Percentiles rank a stretch among this genome's conserved stretches.
Evolutionary conservation across 2,329 filamentous ascomycete genomes (phyloP).

Genomic region (Trichoderma sp.): DNA sequence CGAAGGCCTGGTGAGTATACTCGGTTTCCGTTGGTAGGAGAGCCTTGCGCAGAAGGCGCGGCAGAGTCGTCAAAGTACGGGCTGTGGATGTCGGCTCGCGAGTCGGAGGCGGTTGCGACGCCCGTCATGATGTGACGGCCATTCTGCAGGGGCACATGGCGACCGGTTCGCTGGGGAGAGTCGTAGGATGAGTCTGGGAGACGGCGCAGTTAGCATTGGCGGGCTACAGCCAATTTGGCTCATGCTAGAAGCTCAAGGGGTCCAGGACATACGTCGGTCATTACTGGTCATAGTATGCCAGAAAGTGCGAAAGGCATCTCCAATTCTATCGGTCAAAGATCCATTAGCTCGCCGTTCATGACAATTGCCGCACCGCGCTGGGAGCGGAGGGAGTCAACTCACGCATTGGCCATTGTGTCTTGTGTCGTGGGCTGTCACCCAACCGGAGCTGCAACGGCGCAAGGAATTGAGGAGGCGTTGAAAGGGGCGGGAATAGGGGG

Average conservation of each 20-base stretch:
- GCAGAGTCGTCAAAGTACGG: slow-evolving; percentile 75
- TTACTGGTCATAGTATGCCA: slow-evolving; percentile 88
- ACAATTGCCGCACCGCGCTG: slow-evolving; percentile 13
- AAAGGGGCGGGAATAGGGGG: slow-evolving; percentile 4
- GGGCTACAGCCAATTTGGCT: neutral
- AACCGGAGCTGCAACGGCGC: slow-evolving; percentile 8
- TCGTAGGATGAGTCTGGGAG: slow-evolving; percentile 82
- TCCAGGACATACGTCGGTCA: slow-evolving; percentile 61
- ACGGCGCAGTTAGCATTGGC: slow-evolving; percentile 14
- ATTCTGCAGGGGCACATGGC: slow-evolving; percentile 85
- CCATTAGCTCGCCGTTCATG: slow-evolving; percentile 19
- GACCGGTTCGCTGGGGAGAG: slow-evolving; percentile 87
- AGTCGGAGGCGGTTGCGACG: slow-evolving; percentile 86
- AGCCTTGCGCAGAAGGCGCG: slow-evolving; percentile 52
- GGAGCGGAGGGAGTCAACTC: slow-evolving; percentile 24
- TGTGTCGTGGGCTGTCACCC: slow-evolving; percentile 14
- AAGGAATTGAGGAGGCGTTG: neutral
- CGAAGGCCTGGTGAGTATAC: slow-evolving; percentile 90
- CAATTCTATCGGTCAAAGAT: slow-evolving; percentile 53
- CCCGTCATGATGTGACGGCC: slow-evolving; percentile 83
- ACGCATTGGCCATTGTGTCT: slow-evolving; percentile 33
- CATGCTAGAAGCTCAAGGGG: neutral
- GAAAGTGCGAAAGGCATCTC: slow-evolving; percentile 79
- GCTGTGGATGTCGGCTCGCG: slow-evolving; percentile 77
- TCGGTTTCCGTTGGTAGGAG: slow-evolving; percentile 25